Evolutionary conservation across 345 rosid genomes (phyloP), one percentile per base, ranked within the genome.

Genomic region (Citrus reticulata): DNA sequence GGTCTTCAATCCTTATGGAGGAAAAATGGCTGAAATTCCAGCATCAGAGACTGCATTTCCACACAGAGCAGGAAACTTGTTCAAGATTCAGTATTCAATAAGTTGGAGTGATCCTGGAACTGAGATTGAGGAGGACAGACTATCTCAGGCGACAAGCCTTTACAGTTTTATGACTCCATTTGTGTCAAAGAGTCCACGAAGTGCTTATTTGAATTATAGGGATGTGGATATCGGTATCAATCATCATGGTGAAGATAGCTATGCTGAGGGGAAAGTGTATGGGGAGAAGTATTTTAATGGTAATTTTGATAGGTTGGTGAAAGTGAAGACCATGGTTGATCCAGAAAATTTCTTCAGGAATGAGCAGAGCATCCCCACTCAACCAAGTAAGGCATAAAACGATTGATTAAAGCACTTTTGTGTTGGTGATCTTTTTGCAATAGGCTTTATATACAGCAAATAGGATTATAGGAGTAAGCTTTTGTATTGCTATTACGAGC

Each of bases 1-100:
- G 69, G 82, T 83, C 8, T 77, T 76, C 32, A 87, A 83, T 79
- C 91, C 94, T 0, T 94, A 91, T 62, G 98, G 97, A 46, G 98
- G 95, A 16, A 86, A 57, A 74, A 89, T 88, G 90, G 79, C 63
- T 64, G 89, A 91, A 79, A 87, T 90, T 78, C 65, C 84, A 9
- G 74, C 75, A 27, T 70, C 86, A 0, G 84, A 77, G 27, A 87
- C 90, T 7, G 80, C 92, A 24, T 88, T 88, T 40, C 90, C 93
- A 0, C 91, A 90, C 10, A 71, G 93, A 86, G 81, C 85, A 6
- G 95, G 92, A 3, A 87, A 89, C 76, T 37, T 88, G 72, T 89
- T 79, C 88, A 84, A 84, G 83, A 78, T 89, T 20, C 93, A 89
- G 65, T 91, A 91, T 73, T 20, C 87, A 2, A 82, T 80, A 4